Conservation (phyloP, 2,329 filamentous ascomycete species). For the Pseudogymnoascus sp. region DNA sequence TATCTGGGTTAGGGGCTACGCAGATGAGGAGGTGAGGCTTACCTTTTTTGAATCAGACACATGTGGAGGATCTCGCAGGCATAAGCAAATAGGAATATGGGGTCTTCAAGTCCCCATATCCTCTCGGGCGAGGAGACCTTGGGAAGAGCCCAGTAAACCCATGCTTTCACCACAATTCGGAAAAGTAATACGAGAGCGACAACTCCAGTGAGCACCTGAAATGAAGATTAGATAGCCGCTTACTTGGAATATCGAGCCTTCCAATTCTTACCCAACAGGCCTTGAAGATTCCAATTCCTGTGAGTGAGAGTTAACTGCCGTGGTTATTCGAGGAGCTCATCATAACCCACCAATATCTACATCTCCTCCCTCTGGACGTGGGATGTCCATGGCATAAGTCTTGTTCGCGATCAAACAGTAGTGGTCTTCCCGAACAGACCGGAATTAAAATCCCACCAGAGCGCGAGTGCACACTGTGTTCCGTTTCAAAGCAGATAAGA, state of each 20-base stretch:
- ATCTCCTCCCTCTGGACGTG: background rate
- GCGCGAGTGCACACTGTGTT: background rate
- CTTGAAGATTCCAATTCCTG: constrained; percentile 2
- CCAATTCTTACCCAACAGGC: background rate
- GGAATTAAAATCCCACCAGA: background rate
- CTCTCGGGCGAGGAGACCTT: constrained; percentile 26
- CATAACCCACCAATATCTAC: constrained; percentile 7
- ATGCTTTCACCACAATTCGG: constrained; percentile 22
- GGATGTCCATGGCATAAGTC: background rate
- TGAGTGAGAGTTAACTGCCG: background rate
- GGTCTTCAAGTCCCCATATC: constrained; percentile 29
- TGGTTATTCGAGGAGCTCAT: background rate
- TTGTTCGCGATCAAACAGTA: background rate
- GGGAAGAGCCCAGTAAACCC: constrained; percentile 27
- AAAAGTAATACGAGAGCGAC: constrained; percentile 15
- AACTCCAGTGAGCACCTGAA: constrained; percentile 4
- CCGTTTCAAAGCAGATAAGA: background rate
- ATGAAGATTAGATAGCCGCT: background rate
- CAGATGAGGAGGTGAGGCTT: background rate
- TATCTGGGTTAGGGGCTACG: background rate
- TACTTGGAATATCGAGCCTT: background rate
- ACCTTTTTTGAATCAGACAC: constrained; percentile 28
- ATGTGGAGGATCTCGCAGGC: constrained; percentile 28
- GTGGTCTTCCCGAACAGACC: background rate
- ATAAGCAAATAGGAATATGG: constrained; percentile 26